These are phyloP conservation scores for Alternaria infectoria DNA, from an alignment of 2,329 filamentous ascomycete genomes.

Conservation along the genomic window DNA sequence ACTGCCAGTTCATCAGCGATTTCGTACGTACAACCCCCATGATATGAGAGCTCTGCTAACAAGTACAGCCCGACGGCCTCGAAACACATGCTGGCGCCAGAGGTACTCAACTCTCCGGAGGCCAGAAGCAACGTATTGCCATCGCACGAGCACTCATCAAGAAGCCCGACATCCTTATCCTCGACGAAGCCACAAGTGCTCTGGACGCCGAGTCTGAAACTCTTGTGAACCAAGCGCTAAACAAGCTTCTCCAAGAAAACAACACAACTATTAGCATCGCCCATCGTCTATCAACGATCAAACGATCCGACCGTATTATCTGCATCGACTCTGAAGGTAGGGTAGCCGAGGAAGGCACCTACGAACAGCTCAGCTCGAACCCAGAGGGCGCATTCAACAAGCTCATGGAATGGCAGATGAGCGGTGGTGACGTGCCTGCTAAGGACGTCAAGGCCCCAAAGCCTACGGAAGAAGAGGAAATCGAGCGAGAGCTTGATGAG, in stretches of 20 bases:
- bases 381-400: slow-evolving; percentile 86
- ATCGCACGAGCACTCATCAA: slow-evolving; percentile 95
- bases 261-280: slow-evolving; percentile 99
- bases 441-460: slow-evolving; percentile 36
- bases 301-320: slow-evolving; percentile 92
- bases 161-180: slow-evolving; percentile 92
- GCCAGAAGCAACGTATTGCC: slow-evolving; percentile 96
- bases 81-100: slow-evolving; percentile 93
- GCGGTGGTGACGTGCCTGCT: slow-evolving; percentile 68
- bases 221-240: slow-evolving; percentile 88
- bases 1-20: slow-evolving; percentile 95
- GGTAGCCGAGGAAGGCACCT: slow-evolving; percentile 90
- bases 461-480: slow-evolving; percentile 58
- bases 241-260: slow-evolving; percentile 78
- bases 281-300: slow-evolving; percentile 94
- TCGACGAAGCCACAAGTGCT: slow-evolving; percentile 94
- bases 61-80: slow-evolving; percentile 77
- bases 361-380: slow-evolving; percentile 74
- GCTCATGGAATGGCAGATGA: slow-evolving; percentile 99
- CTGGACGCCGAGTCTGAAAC: slow-evolving; percentile 97
- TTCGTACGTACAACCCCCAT: slow-evolving; percentile 63
- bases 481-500: slow-evolving; percentile 51
- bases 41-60: slow-evolving; percentile 14
- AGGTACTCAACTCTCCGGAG: slow-evolving; percentile 91
- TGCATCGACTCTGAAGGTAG: slow-evolving; percentile 85